A percentile compares a stretch with the other conserved stretches of the same genome.
These are phyloP conservation scores for Saccharum hybrid DNA, from an alignment of 202 grass and related monocot genomes.

Conservation along the genomic window DNA sequence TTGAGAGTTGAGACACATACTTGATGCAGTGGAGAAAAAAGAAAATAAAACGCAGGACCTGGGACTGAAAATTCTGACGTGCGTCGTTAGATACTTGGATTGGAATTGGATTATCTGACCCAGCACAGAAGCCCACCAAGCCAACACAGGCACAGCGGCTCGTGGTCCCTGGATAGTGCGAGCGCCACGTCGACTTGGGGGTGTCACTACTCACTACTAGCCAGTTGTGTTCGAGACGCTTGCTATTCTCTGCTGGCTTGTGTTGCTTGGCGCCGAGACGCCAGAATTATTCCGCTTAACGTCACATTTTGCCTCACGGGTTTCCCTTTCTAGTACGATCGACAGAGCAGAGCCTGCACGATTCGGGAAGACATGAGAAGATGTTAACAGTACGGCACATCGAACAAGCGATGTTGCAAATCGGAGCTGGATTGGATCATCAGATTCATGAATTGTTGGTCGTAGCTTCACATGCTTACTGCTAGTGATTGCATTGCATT, in stretches of 20 bases:
- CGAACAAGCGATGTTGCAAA: neutral
- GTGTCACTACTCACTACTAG: neutral
- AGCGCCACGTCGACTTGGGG: neutral
- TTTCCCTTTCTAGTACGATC: neutral
- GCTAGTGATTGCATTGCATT: too few relatives aligned
- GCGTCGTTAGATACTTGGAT: neutral
- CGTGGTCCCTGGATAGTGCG: neutral
- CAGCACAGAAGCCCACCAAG: neutral
- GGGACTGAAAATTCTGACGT: too few relatives aligned
- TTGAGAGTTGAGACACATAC: too few relatives aligned
- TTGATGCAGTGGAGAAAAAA: neutral
- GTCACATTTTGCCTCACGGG: neutral
- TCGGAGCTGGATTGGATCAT: neutral
- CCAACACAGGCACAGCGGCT: neutral
- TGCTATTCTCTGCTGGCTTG: neutral
- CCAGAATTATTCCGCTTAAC: neutral
- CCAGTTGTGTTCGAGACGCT: neutral
- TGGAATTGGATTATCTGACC: neutral
- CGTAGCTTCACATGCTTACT: too few relatives aligned
- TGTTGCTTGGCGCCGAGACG: neutral
- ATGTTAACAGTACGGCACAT: too few relatives aligned
- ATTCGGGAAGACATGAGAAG: neutral
- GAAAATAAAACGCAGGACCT: too few relatives aligned
- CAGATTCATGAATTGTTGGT: neutral
- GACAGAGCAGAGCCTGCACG: too few relatives aligned